Base-by-base conservation (phyloP, 805 yeast species). In the Cyberlindnera euphorbiiphila region DNA sequence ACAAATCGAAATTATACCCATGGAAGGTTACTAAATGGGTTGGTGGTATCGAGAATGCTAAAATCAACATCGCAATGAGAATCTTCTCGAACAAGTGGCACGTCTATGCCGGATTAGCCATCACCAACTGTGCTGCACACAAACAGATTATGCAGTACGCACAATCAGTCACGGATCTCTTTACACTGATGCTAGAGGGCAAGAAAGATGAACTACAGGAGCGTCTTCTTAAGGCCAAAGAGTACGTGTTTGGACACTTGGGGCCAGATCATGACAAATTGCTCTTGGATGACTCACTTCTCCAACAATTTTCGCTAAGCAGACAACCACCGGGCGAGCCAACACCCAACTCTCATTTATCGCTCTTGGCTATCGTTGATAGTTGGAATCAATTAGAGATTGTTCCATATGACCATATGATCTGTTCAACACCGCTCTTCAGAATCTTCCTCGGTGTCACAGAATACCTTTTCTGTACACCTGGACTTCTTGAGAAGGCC, bases 61-160 rank as follows among this genome's bases (percentile, higher is more conserved):
- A 93, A 53, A 85, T 89, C 56, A 93, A 93, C 58, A 88, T 93
- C 22, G 84, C 98, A 1, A 64, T 93, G 57, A 69, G 98, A 46
- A 93, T 93, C 34, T 93, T 72, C 60, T 79, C 95, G 13, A 93
- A 89, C 62, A 88, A 89, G 62, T 93, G 96, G 95, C 98, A 93
- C 59, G 98, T 93, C 21, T 93, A 93, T 56, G 98, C 98, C 5
- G 98, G 98, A 0, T 68, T 93, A 52, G 97, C 98, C 9, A 91
- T 93, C 49, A 84, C 96, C 2, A 93, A 93, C 54, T 97, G 96
- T 2, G 77, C 89, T 29, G 97, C 98, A 1, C 97, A 91, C 54
- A 76, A 73, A 26, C 98, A 93, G 61, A 82, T 94, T 14, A 69
- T 85, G 47, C 97, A 89, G 58, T 93, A 91, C 58, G 83, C 98